Evolutionary conservation across 805 yeast species (phyloP).

Genomic region (Nakazawaea ishiwadae): DNA sequence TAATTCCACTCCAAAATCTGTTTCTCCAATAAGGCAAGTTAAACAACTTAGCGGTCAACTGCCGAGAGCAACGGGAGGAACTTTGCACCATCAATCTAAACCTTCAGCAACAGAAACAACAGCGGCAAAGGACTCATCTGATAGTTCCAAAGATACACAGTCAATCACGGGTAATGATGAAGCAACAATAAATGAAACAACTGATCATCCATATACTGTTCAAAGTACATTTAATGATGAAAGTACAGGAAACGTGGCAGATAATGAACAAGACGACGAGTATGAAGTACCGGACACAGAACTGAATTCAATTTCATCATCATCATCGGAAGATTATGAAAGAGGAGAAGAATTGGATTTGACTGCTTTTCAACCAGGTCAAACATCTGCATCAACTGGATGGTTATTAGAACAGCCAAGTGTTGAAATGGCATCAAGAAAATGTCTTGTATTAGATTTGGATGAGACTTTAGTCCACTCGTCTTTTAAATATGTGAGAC

Average conservation of each 20-base stretch:
- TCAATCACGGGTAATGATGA: slow-evolving; percentile 18
- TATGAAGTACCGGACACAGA: slow-evolving; percentile 10
- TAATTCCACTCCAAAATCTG: neutral
- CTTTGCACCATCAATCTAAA: slow-evolving; percentile 1
- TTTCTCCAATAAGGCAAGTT: neutral
- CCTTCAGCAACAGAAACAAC: slow-evolving; percentile 23
- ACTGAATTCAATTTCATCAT: slow-evolving; percentile 9
- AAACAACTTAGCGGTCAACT: slow-evolving; percentile 1
- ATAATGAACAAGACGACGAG: slow-evolving; percentile 9
- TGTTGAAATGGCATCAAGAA: slow-evolving; percentile 50
- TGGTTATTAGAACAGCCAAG: slow-evolving; percentile 58
- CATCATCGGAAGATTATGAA: slow-evolving; percentile 11
- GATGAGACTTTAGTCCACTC: slow-evolving; percentile 97
- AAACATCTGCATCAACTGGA: slow-evolving; percentile 60
- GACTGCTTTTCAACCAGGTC: slow-evolving; percentile 66
- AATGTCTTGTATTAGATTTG: slow-evolving; percentile 85
- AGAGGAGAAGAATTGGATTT: slow-evolving; percentile 47
- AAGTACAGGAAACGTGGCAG: slow-evolving; percentile 7
- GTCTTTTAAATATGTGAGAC: slow-evolving; percentile 83
- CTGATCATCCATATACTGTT: slow-evolving; percentile 14
- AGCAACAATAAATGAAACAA: slow-evolving; percentile 17
- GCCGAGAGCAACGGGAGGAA: neutral
- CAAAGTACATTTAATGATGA: slow-evolving; percentile 9
- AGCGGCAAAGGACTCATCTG: slow-evolving; percentile 28
- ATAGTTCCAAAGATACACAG: slow-evolving; percentile 27